Evolutionary conservation across 371 early-diverging fungal species (phyloP).

Genomic region (Mortierella sp.): DNA sequence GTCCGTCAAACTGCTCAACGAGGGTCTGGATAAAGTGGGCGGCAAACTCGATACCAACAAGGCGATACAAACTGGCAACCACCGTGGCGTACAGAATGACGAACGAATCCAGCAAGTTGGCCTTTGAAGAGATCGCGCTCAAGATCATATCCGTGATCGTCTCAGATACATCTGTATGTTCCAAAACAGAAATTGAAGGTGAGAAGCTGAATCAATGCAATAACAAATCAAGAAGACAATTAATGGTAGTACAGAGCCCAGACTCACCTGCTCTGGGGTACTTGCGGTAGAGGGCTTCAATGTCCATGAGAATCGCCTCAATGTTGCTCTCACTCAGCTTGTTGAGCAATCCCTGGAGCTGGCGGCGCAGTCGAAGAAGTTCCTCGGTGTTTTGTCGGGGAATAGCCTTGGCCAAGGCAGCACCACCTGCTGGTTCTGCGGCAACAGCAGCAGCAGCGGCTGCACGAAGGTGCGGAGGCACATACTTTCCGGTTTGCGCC

Average conservation of each 20-base stretch:
- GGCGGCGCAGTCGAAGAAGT: conserved; percentile 77
- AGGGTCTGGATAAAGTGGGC: conserved; percentile 90
- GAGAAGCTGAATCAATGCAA: neutral
- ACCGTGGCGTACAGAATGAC: conserved; percentile 90
- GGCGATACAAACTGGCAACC: conserved; percentile 83
- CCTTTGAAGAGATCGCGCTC: conserved; percentile 80
- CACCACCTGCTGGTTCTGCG: conserved; percentile 37
- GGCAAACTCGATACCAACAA: conserved; percentile 90
- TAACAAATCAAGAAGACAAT: neutral
- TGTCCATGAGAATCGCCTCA: conserved; percentile 84
- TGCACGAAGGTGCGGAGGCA: conserved; percentile 93
- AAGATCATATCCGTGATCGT: conserved; percentile 85
- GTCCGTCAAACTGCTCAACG: conserved; percentile 81
- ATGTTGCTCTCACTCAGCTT: conserved; percentile 92
- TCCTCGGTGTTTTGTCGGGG: conserved; percentile 68
- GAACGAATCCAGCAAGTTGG: conserved; percentile 91
- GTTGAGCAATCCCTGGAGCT: conserved; percentile 91
- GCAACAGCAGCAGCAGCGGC: conserved; percentile 60
- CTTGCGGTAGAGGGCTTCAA: conserved; percentile 84
- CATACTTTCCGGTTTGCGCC: conserved; percentile 72
- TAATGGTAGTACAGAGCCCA: neutral
- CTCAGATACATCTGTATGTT: conserved; percentile 81
- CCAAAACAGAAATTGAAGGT: neutral
- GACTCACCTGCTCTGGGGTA: conserved; percentile 84
- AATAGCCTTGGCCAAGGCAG: conserved; percentile 52